Conservation (phyloP, 2,329 filamentous ascomycete genomes). For the Alternaria brassicae region DNA sequence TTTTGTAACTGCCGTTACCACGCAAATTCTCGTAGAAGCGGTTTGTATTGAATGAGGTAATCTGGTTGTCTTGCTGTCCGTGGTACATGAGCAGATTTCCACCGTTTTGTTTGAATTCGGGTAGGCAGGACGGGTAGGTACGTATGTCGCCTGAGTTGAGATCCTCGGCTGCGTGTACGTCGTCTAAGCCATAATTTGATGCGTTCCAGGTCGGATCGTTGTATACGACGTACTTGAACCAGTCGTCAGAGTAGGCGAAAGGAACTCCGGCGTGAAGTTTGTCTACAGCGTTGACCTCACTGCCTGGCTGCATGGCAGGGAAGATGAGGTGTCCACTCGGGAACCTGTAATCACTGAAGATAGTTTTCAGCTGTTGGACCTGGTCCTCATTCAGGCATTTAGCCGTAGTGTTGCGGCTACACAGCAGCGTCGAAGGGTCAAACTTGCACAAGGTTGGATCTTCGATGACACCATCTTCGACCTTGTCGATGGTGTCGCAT, state of each 20-base stretch:
- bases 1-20: slow-evolving; percentile 8
- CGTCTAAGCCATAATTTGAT: slow-evolving; percentile 14
- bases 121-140: slow-evolving; percentile 46
- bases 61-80: slow-evolving; percentile 55
- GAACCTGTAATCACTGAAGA: slow-evolving; percentile 54
- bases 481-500: slow-evolving; percentile 59
- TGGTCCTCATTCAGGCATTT: slow-evolving; percentile 55
- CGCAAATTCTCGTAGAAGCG: slow-evolving; percentile 56
- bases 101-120: slow-evolving; percentile 43
- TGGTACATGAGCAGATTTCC: slow-evolving; percentile 57
- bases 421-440: slow-evolving; percentile 49
- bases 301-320: slow-evolving; percentile 58
- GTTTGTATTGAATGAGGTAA: slow-evolving; percentile 53
- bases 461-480: slow-evolving; percentile 57
- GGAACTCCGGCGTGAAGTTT: slow-evolving; percentile 49
- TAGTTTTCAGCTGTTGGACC: slow-evolving; percentile 52
- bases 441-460: slow-evolving; percentile 51
- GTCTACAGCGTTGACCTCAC: slow-evolving; percentile 50
- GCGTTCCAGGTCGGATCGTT: slow-evolving; percentile 45
- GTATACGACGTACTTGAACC: slow-evolving; percentile 56
- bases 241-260: slow-evolving; percentile 51
- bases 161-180: slow-evolving; percentile 40
- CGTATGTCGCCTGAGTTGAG: slow-evolving; percentile 49
- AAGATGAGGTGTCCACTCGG: slow-evolving; percentile 55
- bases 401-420: slow-evolving; percentile 32